These are phyloP conservation scores for Cryptococcus sp. DNA, from an alignment of 1,284 basidiomycete species.

Conservation along the genomic window DNA sequence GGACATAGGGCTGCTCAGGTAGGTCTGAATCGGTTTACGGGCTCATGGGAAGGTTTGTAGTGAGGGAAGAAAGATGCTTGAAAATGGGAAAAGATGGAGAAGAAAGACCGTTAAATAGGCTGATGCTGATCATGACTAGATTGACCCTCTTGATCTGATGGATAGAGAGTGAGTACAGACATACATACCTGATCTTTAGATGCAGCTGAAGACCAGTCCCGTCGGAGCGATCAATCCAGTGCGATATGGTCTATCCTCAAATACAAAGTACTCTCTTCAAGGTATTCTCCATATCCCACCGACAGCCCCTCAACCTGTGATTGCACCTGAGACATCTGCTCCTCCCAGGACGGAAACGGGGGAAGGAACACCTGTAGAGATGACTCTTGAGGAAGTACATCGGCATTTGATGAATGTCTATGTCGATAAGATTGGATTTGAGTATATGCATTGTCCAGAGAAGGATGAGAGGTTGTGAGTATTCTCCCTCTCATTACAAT, in stretches of 20 bases:
- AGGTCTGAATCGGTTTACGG: neutral
- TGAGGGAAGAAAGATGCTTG: no score
- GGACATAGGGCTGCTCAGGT: slow-evolving; percentile 42
- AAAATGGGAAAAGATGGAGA: no score
- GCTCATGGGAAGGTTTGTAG: slow-evolving; percentile 62
- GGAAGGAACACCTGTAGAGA: slow-evolving; percentile 57
- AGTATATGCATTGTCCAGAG: slow-evolving; percentile 55
- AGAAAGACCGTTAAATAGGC: no score
- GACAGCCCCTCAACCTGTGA: slow-evolving; percentile 7
- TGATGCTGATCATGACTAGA: slow-evolving; percentile 56
- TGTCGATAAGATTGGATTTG: slow-evolving; percentile 76
- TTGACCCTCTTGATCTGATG: slow-evolving; percentile 80
- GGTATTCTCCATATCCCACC: slow-evolving; percentile 56
- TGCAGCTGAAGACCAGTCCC: slow-evolving; percentile 15
- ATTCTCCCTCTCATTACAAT: neutral
- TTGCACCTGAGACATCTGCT: slow-evolving; percentile 46
- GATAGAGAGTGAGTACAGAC: slow-evolving; percentile 61
- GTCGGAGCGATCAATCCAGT: slow-evolving; percentile 72
- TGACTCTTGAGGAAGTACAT: slow-evolving; percentile 59
- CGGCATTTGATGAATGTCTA: slow-evolving; percentile 67
- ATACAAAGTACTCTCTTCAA: slow-evolving; percentile 62
- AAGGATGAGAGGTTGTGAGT: slow-evolving; percentile 37
- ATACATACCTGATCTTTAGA: neutral
- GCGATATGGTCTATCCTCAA: slow-evolving; percentile 67
- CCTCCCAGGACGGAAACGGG: slow-evolving; percentile 46